phyloP scores from a whole-genome alignment of 495 filamentous ascomycete genomes.

The Filosporella fistucella region DNA sequence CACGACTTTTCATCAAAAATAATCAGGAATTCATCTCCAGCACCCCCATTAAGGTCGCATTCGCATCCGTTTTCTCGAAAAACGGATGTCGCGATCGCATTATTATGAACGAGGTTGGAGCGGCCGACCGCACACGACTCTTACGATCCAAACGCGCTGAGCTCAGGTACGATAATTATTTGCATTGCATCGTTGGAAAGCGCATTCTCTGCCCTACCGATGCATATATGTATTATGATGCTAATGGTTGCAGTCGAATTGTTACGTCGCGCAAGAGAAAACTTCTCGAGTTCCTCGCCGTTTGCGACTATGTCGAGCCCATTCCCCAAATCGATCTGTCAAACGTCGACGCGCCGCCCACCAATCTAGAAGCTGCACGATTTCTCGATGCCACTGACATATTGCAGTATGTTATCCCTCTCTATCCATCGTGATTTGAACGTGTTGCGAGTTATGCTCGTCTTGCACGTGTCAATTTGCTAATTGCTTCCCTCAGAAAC shows the following conservation, averaged over 20 bases:
- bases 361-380: conserved; percentile 47
- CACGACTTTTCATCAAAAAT: conserved; percentile 48
- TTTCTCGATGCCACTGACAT: conserved; percentile 77
- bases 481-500: conserved; percentile 46
- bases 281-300: conserved; percentile 71
- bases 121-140: conserved; percentile 49
- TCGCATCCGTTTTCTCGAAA: conserved; percentile 46
- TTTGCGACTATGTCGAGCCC: conserved; percentile 39
- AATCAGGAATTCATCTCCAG: conserved; percentile 30
- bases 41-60: conserved; percentile 27
- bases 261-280: conserved; percentile 70
- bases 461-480: conserved; percentile 16
- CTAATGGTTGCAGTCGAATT: conserved; percentile 23
- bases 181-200: conserved; percentile 30
- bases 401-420: conserved; percentile 56
- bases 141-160: conserved; percentile 47
- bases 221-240: conserved; percentile 40
- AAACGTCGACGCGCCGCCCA: conserved; percentile 39
- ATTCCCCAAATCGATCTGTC: conserved; percentile 29
- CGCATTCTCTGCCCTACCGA: conserved; percentile 39
- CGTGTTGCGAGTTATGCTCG: neutral
- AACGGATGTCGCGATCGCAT: conserved; percentile 55
- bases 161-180: conserved; percentile 36
- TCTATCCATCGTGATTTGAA: conserved; percentile 11
- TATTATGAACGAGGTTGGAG: conserved; percentile 58